Evolutionary conservation across 2,329 filamentous ascomycete species (phyloP), one percentile per base, ranked within the genome.

Genomic region (Neofusicoccum sp.): DNA sequence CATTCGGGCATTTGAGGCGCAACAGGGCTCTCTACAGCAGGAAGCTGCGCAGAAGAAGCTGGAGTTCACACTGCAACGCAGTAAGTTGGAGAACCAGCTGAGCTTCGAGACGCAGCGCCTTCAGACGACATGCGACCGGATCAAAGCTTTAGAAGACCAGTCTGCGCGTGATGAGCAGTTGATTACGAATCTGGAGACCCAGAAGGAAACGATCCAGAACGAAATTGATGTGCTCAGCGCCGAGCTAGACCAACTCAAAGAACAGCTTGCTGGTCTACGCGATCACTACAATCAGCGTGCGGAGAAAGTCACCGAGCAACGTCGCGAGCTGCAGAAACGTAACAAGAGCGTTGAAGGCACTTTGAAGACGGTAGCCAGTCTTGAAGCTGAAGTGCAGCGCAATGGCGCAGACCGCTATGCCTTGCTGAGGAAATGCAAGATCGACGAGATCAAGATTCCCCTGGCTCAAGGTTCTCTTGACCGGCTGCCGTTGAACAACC

Each of bases 1-100:
- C 71, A 96, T 99, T 67, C 91, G 94, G 64, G 91, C 92, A 64
- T 99, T 98, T 71, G 93, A 98, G 74, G 90, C 90, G 31, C 93
- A 96, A 68, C 95, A 98, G 77, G 94, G 95, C 54, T 93, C 90
- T 45, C 81, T 96, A 54, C 93, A 98, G 76, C 92, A 97, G 74
- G 92, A 98, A 74, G 91, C 91, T 48, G 89, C 89, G 0, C 89
- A 95, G 76, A 93, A 93, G 80, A 92, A 92, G 66, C 88, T 91
- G 60, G 89, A 93, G 68, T 98, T 97, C 70, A 90, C 89, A 62
- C 88, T 90, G 3, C 95, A 99, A 74, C 85, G 84, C 68, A 87
- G 83, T 65, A 83, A 80, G 59, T 81, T 89, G 50, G 80, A 87
- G 67, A 87, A 85, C 67, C 81, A 86, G 68, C 78, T 89, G 56